Evolutionary conservation across 805 yeast genomes (phyloP).

Genomic region (Ogataea methanolica): DNA sequence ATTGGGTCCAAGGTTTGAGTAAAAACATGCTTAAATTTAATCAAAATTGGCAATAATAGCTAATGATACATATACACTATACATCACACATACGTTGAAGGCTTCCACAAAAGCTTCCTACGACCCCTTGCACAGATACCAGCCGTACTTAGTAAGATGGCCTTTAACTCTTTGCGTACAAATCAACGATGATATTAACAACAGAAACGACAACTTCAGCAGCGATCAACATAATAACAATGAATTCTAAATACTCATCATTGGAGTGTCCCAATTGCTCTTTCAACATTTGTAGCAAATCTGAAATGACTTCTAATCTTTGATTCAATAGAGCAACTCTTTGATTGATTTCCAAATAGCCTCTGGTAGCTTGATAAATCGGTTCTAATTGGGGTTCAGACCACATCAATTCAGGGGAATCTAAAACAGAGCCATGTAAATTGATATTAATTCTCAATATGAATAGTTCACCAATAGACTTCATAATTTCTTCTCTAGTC

Average conservation of each 20-base stretch:
- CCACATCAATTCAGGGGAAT: slow-evolving; percentile 99
- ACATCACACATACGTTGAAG: too few relatives aligned
- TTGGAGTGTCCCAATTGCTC: slow-evolving; percentile 96
- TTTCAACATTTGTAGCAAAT: slow-evolving; percentile 89
- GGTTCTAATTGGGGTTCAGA: slow-evolving; percentile 98
- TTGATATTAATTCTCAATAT: slow-evolving; percentile 80
- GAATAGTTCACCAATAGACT: slow-evolving; percentile 92
- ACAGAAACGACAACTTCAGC: slow-evolving; percentile 89
- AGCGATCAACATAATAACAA: slow-evolving; percentile 85
- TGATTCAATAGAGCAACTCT: slow-evolving; percentile 87
- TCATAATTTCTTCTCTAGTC: slow-evolving; percentile 94
- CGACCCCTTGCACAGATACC: too few relatives aligned
- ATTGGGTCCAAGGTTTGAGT: too few relatives aligned
- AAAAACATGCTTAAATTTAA: too few relatives aligned
- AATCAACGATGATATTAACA: slow-evolving; percentile 57
- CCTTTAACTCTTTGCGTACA: slow-evolving; percentile 19
- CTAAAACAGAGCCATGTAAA: slow-evolving; percentile 82
- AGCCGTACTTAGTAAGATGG: not conserved
- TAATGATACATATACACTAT: too few relatives aligned
- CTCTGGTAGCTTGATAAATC: slow-evolving; percentile 94
- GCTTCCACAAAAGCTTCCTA: too few relatives aligned
- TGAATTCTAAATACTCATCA: slow-evolving; percentile 85
- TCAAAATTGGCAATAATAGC: too few relatives aligned
- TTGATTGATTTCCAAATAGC: slow-evolving; percentile 92
- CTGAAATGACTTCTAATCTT: slow-evolving; percentile 88